A percentile compares a stretch with the other conserved stretches of the same genome.
Evolutionary conservation across 192 early-diverging fungal genomes (phyloP).

Genomic region (Chytriomyces hyalinus): DNA sequence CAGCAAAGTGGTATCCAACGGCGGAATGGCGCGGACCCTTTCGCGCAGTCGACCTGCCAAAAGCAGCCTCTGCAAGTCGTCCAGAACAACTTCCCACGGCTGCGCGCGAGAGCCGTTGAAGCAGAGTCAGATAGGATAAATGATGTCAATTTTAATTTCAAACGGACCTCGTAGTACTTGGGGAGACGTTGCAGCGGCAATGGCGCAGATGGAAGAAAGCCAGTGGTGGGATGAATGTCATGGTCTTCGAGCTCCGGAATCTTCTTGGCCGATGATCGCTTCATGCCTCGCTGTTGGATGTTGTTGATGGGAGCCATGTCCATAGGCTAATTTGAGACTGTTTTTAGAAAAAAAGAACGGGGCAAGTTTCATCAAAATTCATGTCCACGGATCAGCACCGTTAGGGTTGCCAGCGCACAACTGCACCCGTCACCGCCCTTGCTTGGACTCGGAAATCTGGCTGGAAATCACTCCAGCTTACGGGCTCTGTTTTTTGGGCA

Average conservation of each 20-base stretch:
- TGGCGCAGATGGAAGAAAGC: constrained; percentile 82
- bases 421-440: too few relatives aligned
- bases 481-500: too few relatives aligned
- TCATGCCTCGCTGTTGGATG: background rate
- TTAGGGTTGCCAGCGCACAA: too few relatives aligned
- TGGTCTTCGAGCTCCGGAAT: constrained; percentile 58
- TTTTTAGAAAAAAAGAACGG: too few relatives aligned
- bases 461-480: too few relatives aligned
- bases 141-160: background rate
- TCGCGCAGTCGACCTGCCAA: constrained; percentile 43
- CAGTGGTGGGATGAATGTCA: constrained; percentile 80
- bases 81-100: constrained; percentile 86
- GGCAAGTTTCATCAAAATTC: too few relatives aligned
- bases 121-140: background rate
- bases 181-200: constrained; percentile 74
- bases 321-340: too few relatives aligned
- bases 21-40: constrained; percentile 67
- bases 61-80: constrained; percentile 77
- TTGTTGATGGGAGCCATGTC: too few relatives aligned
- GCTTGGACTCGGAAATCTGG: too few relatives aligned
- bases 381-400: too few relatives aligned
- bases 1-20: constrained; percentile 69
- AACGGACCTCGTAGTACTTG: constrained; percentile 63
- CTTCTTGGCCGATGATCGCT: constrained; percentile 13
- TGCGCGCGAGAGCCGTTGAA: constrained; percentile 29